phyloP scores from a whole-genome alignment of 805 yeast genomes.

The Sporopachydermia lactativora region DNA sequence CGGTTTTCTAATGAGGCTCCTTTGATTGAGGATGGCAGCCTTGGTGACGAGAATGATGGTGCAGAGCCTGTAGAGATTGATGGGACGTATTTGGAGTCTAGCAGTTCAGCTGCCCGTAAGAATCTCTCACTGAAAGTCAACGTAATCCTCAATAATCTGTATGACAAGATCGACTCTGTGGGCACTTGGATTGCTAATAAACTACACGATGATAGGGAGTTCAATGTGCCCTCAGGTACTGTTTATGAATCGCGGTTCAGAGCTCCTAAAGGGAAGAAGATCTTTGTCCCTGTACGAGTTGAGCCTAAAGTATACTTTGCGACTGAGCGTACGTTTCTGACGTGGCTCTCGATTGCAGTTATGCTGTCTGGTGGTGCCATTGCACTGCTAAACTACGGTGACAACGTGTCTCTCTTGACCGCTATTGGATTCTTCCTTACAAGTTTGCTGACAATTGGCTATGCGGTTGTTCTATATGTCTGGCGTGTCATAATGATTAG shows the following conservation, averaged over 20 bases:
- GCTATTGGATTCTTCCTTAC: conserved; percentile 78
- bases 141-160: neutral
- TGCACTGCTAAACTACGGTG: conserved; percentile 75
- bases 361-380: conserved; percentile 82
- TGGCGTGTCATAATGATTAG: conserved; percentile 78
- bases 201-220: conserved; percentile 31
- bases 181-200: neutral
- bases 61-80: conserved; percentile 8
- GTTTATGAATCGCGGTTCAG: conserved; percentile 39
- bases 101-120: neutral
- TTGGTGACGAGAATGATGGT: conserved; percentile 9
- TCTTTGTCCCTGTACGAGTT: conserved; percentile 87
- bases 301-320: conserved; percentile 99
- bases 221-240: conserved; percentile 52
- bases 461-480: conserved; percentile 60
- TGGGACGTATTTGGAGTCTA: neutral
- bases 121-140: neutral
- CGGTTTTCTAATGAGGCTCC: conserved; percentile 11
- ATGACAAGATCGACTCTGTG: neutral
- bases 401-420: conserved; percentile 57
- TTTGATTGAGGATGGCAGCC: conserved; percentile 5
- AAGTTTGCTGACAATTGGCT: conserved; percentile 57
- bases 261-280: conserved; percentile 81
- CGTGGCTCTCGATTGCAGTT: conserved; percentile 89
- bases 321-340: conserved; percentile 84